phyloP scores from a whole-genome alignment of 768 basidiomycete genomes.

The Leccinum longicurvipes region DNA sequence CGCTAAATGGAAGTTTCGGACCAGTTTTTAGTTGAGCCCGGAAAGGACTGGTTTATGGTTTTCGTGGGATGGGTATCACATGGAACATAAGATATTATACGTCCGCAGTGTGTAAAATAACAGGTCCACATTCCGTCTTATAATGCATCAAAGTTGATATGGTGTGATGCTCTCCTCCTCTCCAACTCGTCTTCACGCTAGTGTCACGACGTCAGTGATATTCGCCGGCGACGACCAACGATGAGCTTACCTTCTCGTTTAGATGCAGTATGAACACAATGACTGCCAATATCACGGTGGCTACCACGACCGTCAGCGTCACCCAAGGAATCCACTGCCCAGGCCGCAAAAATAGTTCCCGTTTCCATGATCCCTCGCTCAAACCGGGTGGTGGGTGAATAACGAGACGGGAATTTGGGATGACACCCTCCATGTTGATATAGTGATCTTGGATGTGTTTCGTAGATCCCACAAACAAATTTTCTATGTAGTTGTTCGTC shows the following conservation, averaged over 20 bases:
- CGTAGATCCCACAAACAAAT: constrained; percentile 93
- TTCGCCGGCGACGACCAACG: neutral
- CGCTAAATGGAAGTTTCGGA: constrained; percentile 42
- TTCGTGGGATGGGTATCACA: neutral
- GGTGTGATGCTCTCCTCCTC: constrained; percentile 81
- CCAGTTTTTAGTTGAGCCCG: constrained; percentile 3
- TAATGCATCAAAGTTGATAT: constrained; percentile 96
- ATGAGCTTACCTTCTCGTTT: constrained; percentile 78
- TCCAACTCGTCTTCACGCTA: constrained; percentile 95
- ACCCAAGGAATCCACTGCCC: constrained; percentile 99
- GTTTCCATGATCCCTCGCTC: constrained; percentile 65
- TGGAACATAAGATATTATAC: constrained; percentile 6
- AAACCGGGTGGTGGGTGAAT: constrained; percentile 71
- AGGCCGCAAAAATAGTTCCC: constrained; percentile 86
- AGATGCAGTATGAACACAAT: constrained; percentile 87
- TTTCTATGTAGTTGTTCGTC: constrained; percentile 99
- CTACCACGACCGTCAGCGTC: constrained; percentile 77
- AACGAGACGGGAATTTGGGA: constrained; percentile 96
- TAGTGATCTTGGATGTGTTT: constrained; percentile 67
- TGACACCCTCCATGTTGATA: constrained; percentile 94
- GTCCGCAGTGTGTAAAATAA: constrained; percentile 17
- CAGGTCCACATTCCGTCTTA: constrained; percentile 31
- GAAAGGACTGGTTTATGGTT: neutral
- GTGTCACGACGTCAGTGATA: constrained; percentile 4
- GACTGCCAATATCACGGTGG: constrained; percentile 67